Evolutionary conservation across 2,329 filamentous ascomycete species (phyloP).

Genomic region (Leptographium lundbergii): DNA sequence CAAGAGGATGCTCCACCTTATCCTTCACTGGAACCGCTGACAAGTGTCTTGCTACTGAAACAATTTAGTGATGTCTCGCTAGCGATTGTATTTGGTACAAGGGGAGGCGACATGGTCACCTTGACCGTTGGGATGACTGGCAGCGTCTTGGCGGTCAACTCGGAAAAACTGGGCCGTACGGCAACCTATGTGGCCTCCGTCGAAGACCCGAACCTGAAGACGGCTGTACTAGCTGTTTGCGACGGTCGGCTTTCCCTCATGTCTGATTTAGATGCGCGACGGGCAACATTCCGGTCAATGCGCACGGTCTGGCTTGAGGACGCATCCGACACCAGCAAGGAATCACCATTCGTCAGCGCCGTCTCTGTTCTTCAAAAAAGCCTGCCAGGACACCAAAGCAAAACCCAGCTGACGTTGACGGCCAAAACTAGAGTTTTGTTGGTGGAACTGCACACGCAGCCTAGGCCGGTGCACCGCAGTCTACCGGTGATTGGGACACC

Average conservation of each 20-base stretch:
- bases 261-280: constrained; percentile 20
- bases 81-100: constrained; percentile 31
- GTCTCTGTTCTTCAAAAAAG: constrained; percentile 28
- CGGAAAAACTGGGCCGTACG: constrained; percentile 16
- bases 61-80: constrained; percentile 15
- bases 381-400: constrained; percentile 25
- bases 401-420: constrained; percentile 35
- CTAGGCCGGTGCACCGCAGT: constrained; percentile 35
- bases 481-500: constrained; percentile 36
- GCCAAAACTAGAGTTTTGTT: constrained; percentile 38
- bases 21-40: constrained; percentile 27
- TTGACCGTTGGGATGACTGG: constrained; percentile 16
- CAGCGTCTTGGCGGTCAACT: constrained; percentile 11
- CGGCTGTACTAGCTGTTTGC: constrained; percentile 32
- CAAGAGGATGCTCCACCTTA: not conserved
- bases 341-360: constrained; percentile 34
- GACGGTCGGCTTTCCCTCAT: constrained; percentile 34
- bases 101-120: constrained; percentile 37
- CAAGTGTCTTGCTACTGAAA: constrained; percentile 25
- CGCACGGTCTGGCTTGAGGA: constrained; percentile 40
- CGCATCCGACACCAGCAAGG: constrained; percentile 29
- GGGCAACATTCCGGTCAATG: constrained; percentile 25
- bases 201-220: constrained; percentile 6
- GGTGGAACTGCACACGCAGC: constrained; percentile 33
- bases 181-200: constrained; percentile 13